Conservation (phyloP, 129 eudicot genomes). For the Glebionis coronaria region DNA sequence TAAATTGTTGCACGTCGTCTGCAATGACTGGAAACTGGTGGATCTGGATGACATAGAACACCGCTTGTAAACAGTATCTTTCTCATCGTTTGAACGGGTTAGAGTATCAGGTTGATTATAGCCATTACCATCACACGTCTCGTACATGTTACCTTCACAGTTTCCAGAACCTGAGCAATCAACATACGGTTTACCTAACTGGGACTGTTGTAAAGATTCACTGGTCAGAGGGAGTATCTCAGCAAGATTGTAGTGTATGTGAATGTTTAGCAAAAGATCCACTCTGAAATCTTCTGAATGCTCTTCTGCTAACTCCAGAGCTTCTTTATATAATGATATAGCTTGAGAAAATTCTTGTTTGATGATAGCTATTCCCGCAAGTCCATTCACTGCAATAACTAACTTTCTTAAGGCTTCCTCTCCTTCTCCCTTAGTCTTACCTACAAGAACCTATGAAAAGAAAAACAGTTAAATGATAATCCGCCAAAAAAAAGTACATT, state of each 20-base stretch:
- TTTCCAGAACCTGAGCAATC: constrained; percentile 31
- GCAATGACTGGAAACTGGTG: constrained; percentile 44
- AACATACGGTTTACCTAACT: constrained; percentile 9
- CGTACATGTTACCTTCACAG: constrained; percentile 28
- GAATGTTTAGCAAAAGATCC: constrained; percentile 84
- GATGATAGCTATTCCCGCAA: constrained; percentile 82
- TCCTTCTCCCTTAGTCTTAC: constrained; percentile 91
- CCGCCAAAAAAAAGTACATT: no score
- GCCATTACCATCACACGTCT: constrained; percentile 31
- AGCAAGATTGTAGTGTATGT: constrained; percentile 78
- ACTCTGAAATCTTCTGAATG: constrained; percentile 86
- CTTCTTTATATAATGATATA: constrained; percentile 65
- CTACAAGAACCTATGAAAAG: constrained; percentile 69
- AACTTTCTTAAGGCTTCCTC: constrained; percentile 86
- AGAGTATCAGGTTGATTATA: constrained; percentile 23
- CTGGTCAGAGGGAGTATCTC: constrained; percentile 56
- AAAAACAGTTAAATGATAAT: constrained; percentile 11
- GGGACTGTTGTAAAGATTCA: no score
- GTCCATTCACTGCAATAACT: constrained; percentile 81
- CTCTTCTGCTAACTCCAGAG: constrained; percentile 56
- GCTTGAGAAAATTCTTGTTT: constrained; percentile 71
- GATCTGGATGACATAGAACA: constrained; percentile 23
- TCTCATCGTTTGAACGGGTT: constrained; percentile 29
- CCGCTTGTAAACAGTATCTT: constrained; percentile 12
- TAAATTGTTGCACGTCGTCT: constrained; percentile 53